Evolutionary conservation across 2,329 filamentous ascomycete species (phyloP).

Genomic region (Monilinia laxa): DNA sequence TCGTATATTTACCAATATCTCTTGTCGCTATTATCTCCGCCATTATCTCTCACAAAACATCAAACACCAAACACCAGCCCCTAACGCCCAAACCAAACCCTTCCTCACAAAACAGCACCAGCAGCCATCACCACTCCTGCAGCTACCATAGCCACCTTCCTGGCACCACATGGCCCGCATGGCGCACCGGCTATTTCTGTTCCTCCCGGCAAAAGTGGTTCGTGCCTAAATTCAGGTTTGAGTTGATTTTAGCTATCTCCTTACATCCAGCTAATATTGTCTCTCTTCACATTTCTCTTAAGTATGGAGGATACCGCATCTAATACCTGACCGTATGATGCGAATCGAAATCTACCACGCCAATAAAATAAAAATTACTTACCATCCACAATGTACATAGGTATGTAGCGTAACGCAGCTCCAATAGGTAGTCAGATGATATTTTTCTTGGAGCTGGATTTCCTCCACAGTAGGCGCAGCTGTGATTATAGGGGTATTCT

Average conservation of each 20-base stretch:
- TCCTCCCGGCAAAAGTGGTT: conserved; percentile 36
- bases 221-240: conserved; percentile 27
- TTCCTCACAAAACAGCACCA: conserved; percentile 20
- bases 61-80: not conserved
- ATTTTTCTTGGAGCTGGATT: conserved; percentile 32
- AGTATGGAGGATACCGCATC: not conserved
- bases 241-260: not conserved
- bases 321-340: not conserved
- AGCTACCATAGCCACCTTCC: conserved; percentile 14
- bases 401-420: conserved; percentile 34
- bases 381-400: conserved; percentile 35
- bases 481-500: conserved; percentile 24
- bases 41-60: not conserved
- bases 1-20: too few relatives aligned
- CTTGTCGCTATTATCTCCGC: too few relatives aligned
- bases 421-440: conserved; percentile 38
- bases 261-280: not conserved
- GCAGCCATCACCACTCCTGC: conserved; percentile 24
- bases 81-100: not conserved
- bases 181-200: conserved; percentile 34
- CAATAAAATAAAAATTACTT: conserved; percentile 8
- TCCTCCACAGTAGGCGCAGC: conserved; percentile 23
- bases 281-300: not conserved
- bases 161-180: conserved; percentile 16
- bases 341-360: not conserved